Percentiles rank a stretch among this genome's conserved stretches.
Conservation (phyloP, 768 basidiomycete species). For the Russula dissimulans region DNA sequence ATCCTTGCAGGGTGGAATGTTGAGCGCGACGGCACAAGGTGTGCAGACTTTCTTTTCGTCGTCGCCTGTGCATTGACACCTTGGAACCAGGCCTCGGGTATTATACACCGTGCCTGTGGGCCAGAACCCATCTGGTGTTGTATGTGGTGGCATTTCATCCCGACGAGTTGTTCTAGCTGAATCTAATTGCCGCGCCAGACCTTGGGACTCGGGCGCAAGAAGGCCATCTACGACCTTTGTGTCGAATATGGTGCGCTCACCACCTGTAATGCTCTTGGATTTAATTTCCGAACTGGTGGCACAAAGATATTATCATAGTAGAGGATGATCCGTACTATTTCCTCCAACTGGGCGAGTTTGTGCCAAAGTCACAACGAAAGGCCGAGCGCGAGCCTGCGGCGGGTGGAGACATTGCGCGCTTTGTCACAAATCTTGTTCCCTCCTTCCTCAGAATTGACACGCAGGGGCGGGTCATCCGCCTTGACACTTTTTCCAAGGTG, state of each 20-base stretch:
- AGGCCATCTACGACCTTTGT: slow-evolving; percentile 73
- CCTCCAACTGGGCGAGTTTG: slow-evolving; percentile 52
- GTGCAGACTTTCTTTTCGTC: not conserved
- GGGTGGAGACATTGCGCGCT: slow-evolving; percentile 36
- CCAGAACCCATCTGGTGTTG: slow-evolving; percentile 74
- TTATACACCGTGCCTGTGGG: slow-evolving; percentile 74
- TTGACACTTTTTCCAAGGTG: slow-evolving; percentile 76
- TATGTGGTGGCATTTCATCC: slow-evolving; percentile 27
- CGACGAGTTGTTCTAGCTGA: not conserved
- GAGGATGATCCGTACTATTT: slow-evolving; percentile 84
- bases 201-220: slow-evolving; percentile 54
- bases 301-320: slow-evolving; percentile 60
- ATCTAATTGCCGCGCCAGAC: slow-evolving; percentile 33
- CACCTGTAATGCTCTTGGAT: not conserved
- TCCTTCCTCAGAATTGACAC: slow-evolving; percentile 61
- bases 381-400: slow-evolving; percentile 4
- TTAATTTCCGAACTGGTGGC: too few species aligned
- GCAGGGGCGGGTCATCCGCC: slow-evolving; percentile 74
- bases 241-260: slow-evolving; percentile 56
- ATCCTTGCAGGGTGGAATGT: slow-evolving; percentile 62
- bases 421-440: slow-evolving; percentile 48
- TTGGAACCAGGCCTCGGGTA: slow-evolving; percentile 48
- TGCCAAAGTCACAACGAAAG: slow-evolving; percentile 33
- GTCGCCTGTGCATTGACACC: not conserved
- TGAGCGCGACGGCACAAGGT: not conserved